Evolutionary conservation across 495 filamentous ascomycete genomes (phyloP), one percentile per base, ranked within the genome.

Genomic region (Xylaria palmicola): DNA sequence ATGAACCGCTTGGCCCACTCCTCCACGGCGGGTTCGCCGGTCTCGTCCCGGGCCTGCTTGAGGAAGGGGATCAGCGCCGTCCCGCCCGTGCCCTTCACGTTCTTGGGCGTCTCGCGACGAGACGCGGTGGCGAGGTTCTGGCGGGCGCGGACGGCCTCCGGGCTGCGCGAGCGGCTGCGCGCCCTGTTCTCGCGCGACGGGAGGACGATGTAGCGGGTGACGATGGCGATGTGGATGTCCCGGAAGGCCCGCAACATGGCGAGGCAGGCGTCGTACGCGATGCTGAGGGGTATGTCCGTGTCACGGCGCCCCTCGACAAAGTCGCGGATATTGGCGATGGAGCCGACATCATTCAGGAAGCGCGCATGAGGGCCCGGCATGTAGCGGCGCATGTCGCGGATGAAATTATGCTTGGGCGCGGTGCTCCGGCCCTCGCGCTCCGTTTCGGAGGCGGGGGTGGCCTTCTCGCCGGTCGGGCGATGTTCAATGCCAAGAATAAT

Each of bases 151-250:
- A 67, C 67, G 58, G 66, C 69, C 68, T 75, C 70, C 63, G 72
- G 82, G 62, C 70, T 78, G 64, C 73, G 77, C 48, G 66, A 78
- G 62, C 76, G 74, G 63, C 74, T 77, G 56, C 77, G 77, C 0
- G 74, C 78, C 56, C 74, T 71, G n/a, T 74, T 73, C 65, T 81
- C 80, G 34, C 77, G 74, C 26, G 79, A 79, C 29, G 83, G 88
- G 55, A 96, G 68, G 62, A 98, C 88, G 71, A 99, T 96, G 75
- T 98, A 99, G 9, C 95, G 91, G 10, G 91, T 92, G 2, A 98
- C 94, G 65, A 99, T 93, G 71, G 91, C 90, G 66, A 98, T 93
- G 68, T 99, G 94, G 74, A 94, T 96, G 72, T 95, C 92, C 27
- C 94, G 88, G 64, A 99, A 86, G 20, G 81, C 79, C n/a, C 90